Evolutionary conservation across 2,329 filamentous ascomycete genomes (phyloP).

Genomic region (Pseudogymnoascus sp.): DNA sequence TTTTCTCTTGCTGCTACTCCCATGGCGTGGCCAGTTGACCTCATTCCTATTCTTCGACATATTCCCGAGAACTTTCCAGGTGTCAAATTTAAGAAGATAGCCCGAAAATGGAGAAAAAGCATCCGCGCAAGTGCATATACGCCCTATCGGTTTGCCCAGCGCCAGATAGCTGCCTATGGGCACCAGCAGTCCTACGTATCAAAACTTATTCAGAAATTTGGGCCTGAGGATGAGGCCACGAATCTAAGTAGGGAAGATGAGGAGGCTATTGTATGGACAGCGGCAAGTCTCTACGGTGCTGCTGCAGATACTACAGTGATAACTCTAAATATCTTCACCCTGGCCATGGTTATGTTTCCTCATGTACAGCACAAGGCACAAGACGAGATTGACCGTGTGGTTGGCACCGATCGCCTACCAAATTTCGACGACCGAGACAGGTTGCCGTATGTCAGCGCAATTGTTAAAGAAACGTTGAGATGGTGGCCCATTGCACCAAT

Average conservation of each 20-base stretch:
- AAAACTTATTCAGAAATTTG: constrained; percentile 11
- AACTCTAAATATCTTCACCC: constrained; percentile 14
- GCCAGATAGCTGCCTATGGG: constrained; percentile 7
- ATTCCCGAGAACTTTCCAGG: constrained; percentile 14
- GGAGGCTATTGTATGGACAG: constrained; percentile 13
- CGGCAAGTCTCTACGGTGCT: constrained; percentile 10
- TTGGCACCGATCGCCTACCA: constrained; percentile 39
- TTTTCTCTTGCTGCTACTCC: constrained; percentile 14
- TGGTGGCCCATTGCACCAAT: constrained; percentile 39
- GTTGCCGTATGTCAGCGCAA: constrained; percentile 36
- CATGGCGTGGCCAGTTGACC: constrained; percentile 11
- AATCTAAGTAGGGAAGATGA: constrained; percentile 8
- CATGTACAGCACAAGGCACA: constrained; percentile 24
- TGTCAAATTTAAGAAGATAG: constrained; percentile 12
- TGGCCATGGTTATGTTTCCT: constrained; percentile 13
- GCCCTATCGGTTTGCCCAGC: constrained; percentile 12
- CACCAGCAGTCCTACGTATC: constrained; percentile 12
- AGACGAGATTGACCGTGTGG: constrained; percentile 38
- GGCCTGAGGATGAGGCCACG: not conserved
- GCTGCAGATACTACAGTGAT: constrained; percentile 12
- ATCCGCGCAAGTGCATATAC: constrained; percentile 10
- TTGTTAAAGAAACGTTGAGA: constrained; percentile 39
- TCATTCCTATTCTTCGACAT: constrained; percentile 11
- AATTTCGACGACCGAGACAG: constrained; percentile 36
- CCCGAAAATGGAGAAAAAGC: constrained; percentile 11